These are phyloP conservation scores for Blastobotrys indianensis DNA, from an alignment of 1,139 yeast genomes.

Conservation along the genomic window DNA sequence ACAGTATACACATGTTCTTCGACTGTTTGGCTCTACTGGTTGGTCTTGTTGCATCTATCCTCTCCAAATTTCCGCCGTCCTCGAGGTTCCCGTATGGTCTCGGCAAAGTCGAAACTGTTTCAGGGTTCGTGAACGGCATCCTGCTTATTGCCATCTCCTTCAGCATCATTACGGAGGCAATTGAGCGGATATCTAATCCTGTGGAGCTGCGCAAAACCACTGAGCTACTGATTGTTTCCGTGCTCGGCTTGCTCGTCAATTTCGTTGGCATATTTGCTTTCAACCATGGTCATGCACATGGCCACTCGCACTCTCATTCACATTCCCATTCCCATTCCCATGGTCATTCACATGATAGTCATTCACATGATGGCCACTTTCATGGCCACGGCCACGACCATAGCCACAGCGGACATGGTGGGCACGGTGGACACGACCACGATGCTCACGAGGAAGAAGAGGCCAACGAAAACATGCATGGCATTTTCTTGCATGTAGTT, in stretches of 20 bases:
- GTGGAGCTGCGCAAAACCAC: slow-evolving; percentile 70
- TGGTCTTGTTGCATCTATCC: slow-evolving; percentile 79
- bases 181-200: slow-evolving; percentile 74
- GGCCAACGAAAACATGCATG: slow-evolving; percentile 83
- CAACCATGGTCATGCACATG: slow-evolving; percentile 64
- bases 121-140: slow-evolving; percentile 94
- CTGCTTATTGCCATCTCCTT: slow-evolving; percentile 80
- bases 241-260: slow-evolving; percentile 80
- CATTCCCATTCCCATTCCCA: slow-evolving; percentile 25
- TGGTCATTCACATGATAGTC: slow-evolving; percentile 37
- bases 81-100: slow-evolving; percentile 82
- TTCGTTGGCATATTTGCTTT: slow-evolving; percentile 91
- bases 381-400: slow-evolving; percentile 18
- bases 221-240: slow-evolving; percentile 81
- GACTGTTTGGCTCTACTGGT: slow-evolving; percentile 88
- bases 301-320: slow-evolving; percentile 32
- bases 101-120: slow-evolving; percentile 77
- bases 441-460: too few relatives aligned
- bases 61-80: slow-evolving; percentile 54
- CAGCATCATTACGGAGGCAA: slow-evolving; percentile 80
- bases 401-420: slow-evolving; percentile 16
- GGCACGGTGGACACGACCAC: slow-evolving; percentile 22
- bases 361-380: slow-evolving; percentile 17
- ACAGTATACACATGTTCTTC: slow-evolving; percentile 91
- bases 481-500: slow-evolving; percentile 83